Evolutionary conservation across 331 rosid genomes (phyloP).

Genomic region (Acacia concinna): DNA sequence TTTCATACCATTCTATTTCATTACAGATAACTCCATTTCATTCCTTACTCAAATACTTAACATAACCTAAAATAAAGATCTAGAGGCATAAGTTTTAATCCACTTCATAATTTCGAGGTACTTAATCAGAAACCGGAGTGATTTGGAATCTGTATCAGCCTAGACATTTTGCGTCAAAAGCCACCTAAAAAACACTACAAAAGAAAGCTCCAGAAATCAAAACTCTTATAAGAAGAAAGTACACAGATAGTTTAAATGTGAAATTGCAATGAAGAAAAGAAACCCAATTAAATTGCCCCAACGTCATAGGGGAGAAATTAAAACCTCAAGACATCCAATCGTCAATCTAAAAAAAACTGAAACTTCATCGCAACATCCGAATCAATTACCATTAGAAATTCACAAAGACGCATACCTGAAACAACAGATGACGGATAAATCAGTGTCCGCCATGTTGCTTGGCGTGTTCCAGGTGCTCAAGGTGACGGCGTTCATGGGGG

Average conservation of each 20-base stretch:
- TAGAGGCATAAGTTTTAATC: not conserved
- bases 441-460: slow-evolving; percentile 59
- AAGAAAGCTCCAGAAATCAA: not conserved
- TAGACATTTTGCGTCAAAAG: not conserved
- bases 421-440: not conserved
- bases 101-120: not conserved
- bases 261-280: not conserved
- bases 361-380: not conserved
- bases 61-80: not conserved
- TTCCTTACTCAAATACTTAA: not conserved
- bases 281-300: too few species aligned
- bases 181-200: not conserved
- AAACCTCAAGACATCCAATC: not conserved
- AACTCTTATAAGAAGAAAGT: not conserved
- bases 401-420: slow-evolving; percentile 14
- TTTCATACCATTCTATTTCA: not conserved
- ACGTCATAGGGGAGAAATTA: too few species aligned
- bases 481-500: slow-evolving; percentile 90
- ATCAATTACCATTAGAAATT: not conserved
- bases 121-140: not conserved
- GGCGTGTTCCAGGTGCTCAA: slow-evolving; percentile 66
- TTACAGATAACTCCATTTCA: not conserved
- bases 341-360: not conserved
- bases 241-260: not conserved
- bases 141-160: not conserved